Evolutionary conservation across 2,329 filamentous ascomycete species (phyloP), one percentile per base, ranked within the genome.

Genomic region (Botryotinia narcissicola): DNA sequence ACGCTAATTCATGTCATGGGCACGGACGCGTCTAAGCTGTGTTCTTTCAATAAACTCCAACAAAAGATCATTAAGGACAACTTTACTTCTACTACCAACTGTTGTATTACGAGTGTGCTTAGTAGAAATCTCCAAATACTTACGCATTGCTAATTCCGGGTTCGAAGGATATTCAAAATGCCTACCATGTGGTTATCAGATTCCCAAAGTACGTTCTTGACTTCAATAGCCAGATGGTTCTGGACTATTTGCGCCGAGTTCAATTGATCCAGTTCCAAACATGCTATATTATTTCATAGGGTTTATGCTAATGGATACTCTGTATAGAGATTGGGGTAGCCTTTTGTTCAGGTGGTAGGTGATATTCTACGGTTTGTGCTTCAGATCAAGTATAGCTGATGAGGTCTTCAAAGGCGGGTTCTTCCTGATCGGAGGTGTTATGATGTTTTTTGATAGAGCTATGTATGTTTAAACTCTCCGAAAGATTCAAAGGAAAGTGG

Each of bases 361-460:
- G 83, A 57, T 46, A 46, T 42, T 72, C 61, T 54, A 59, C 79
- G 75, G 74, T 44, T 73, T 69, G 42, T 72, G 73, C 59, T 71
- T 40, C 70, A 72, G 69, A 77, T 35, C 70, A 60, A 57, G 57
- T 46, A 61, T 72, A 66, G 62, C 75, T 77, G 62, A 78, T 72
- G 32, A 51, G 32, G 67, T 72, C 74, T n/a, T 60, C 74, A 73
- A 82, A 97, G 95, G 95, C 83, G 94, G 93, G 78, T 91, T 98
- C 86, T 99, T 99, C 87, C 89, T 99, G 73, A 89, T 98, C 81
- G 93, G 94, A 81, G 96, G 96, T 75, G 93, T 99, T 16, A 88
- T 99, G 84, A 89, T 99, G 84, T 98, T 99, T 86, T 99, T 99
- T 85, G 96, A 99, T 84, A 90, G 96, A 77, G 93, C 96, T 80